Conservation (phyloP, 257 asterid species). For the Leptodermis oblonga region DNA sequence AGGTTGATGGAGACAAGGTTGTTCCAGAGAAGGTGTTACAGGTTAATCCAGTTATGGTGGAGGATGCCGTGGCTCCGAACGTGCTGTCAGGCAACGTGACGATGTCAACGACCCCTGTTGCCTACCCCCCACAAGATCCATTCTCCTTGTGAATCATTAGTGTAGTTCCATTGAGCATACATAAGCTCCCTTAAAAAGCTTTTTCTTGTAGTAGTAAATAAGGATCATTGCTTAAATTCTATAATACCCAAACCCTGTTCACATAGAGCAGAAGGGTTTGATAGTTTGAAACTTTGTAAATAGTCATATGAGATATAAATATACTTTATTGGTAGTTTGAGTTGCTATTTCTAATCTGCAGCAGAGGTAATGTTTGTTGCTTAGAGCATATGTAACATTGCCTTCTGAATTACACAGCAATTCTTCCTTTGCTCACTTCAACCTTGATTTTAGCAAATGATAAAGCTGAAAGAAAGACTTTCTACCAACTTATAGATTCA, state of each 20-base stretch:
- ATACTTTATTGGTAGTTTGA: too few relatives aligned
- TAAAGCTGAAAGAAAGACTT: not conserved
- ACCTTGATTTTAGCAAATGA: conserved; percentile 1
- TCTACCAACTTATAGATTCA: not conserved
- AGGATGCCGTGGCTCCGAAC: conserved; percentile 49
- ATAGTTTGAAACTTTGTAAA: conserved; percentile 7
- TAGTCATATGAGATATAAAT: not conserved
- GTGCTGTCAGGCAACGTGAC: conserved; percentile 50
- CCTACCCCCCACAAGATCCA: conserved; percentile 60
- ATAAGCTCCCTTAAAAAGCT: not conserved
- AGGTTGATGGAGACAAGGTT: conserved; percentile 84
- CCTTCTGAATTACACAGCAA: not conserved
- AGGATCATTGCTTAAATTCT: not conserved
- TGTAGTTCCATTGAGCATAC: conserved; percentile 10
- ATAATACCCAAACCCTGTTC: conserved; percentile 2
- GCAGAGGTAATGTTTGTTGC: not conserved
- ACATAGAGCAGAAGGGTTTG: not conserved
- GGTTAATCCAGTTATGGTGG: conserved; percentile 60
- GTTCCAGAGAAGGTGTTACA: conserved; percentile 80
- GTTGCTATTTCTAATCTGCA: not conserved
- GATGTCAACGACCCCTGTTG: conserved; percentile 56
- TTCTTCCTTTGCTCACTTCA: too few relatives aligned
- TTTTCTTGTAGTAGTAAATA: conserved; percentile 7
- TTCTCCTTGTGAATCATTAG: conserved; percentile 42
- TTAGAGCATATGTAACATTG: not conserved